Conservation (phyloP, 495 filamentous ascomycete genomes). For the Tuber umbilicatum region DNA sequence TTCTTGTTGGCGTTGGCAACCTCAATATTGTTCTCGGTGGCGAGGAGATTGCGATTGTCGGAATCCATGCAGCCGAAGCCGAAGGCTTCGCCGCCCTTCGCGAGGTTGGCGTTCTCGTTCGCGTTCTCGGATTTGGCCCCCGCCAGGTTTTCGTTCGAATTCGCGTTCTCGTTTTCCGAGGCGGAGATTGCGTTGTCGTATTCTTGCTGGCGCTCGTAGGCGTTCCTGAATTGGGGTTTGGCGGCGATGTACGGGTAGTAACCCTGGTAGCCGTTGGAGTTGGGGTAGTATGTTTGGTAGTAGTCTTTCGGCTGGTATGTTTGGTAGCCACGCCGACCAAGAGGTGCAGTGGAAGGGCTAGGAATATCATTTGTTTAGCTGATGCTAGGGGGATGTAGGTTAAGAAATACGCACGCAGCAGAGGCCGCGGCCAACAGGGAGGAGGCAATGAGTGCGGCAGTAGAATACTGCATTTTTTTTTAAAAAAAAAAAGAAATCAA, state of each 20-base stretch:
- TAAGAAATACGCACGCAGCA: constrained; percentile 24
- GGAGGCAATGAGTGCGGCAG: constrained; percentile 21
- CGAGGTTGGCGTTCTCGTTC: constrained; percentile 43
- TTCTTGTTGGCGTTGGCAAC: constrained; percentile 43
- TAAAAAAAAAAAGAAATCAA: too few species aligned
- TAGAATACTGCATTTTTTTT: constrained; percentile 35
- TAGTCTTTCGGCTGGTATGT: constrained; percentile 28
- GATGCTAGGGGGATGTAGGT: too few species aligned
- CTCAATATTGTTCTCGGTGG: constrained; percentile 44
- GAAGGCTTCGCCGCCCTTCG: constrained; percentile 41
- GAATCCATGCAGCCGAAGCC: constrained; percentile 40
- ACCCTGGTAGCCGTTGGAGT: constrained; percentile 35
- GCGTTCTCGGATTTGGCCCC: constrained; percentile 43
- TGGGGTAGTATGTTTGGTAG: constrained; percentile 33
- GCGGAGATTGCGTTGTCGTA: constrained; percentile 28
- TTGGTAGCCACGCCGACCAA: constrained; percentile 1
- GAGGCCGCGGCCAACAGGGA: constrained; percentile 24
- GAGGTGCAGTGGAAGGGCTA: constrained; percentile 1
- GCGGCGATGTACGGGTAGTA: constrained; percentile 34
- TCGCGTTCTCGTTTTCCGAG: constrained; percentile 41
- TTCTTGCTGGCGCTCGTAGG: constrained; percentile 34
- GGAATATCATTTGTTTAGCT: background rate
- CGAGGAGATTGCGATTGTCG: constrained; percentile 40
- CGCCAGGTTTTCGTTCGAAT: constrained; percentile 41
- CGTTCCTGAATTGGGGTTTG: constrained; percentile 34